Percentiles rank a stretch among this genome's conserved stretches.
Conservation (phyloP, 345 rosid genomes). For the Pistacia atlantica region DNA sequence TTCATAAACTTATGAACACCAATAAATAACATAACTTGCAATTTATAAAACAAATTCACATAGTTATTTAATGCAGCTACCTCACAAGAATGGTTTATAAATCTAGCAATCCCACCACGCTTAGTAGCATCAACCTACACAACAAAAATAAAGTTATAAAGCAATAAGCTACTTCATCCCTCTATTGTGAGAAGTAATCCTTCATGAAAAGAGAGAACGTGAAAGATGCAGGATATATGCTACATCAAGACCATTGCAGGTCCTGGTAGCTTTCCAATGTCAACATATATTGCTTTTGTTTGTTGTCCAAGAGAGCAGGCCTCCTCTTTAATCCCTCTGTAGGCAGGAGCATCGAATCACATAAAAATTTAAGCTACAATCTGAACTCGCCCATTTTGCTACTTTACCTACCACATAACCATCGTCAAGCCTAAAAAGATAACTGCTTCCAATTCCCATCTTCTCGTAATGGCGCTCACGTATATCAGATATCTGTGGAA, state of each 20-base stretch:
- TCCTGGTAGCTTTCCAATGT: slow-evolving; percentile 8
- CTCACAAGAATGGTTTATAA: slow-evolving; percentile 99
- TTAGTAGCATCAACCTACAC: slow-evolving; percentile 95
- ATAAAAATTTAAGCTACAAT: not conserved
- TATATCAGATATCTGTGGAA: slow-evolving; percentile 89
- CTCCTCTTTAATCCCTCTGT: not conserved
- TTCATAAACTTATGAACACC: slow-evolving; percentile 21
- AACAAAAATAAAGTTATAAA: slow-evolving; percentile 17
- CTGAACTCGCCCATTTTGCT: not conserved
- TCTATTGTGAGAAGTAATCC: not conserved
- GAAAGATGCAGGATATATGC: not conserved
- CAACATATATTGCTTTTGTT: slow-evolving; percentile 2
- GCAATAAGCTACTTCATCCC: slow-evolving; percentile 1
- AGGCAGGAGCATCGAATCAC: not conserved
- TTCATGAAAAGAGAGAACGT: not conserved
- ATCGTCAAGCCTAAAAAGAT: slow-evolving; percentile 97
- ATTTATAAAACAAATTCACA: slow-evolving; percentile 7
- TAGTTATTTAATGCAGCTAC: slow-evolving; percentile 40
- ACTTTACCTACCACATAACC: slow-evolving; percentile 85
- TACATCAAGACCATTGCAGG: not conserved
- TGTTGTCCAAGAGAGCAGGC: not conserved
- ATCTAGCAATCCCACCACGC: slow-evolving; percentile 98
- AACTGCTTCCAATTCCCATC: slow-evolving; percentile 99
- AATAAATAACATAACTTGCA: slow-evolving; percentile 24
- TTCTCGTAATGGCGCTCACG: slow-evolving; percentile 92